phyloP scores from a whole-genome alignment of 352 stramenopile genomes.

The Pythium brassicae region DNA sequence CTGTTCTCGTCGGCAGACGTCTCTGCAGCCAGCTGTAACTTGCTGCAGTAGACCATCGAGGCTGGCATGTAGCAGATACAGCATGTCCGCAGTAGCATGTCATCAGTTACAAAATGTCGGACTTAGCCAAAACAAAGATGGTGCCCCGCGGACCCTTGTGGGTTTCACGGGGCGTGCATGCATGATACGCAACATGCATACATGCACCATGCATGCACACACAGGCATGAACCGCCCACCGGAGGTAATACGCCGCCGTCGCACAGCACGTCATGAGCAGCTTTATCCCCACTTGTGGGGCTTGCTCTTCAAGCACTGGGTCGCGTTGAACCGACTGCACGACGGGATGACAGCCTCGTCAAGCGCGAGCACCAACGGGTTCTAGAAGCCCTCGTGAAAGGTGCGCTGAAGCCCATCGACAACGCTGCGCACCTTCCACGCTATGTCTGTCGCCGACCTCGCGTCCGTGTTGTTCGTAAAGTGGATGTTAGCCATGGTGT shows the following conservation, averaged over 20 bases:
- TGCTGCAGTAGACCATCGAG: too few relatives aligned
- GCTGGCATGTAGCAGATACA: neutral
- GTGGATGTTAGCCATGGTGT: constrained; percentile 4
- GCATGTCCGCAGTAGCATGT: neutral
- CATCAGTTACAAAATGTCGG: neutral
- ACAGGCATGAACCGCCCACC: neutral
- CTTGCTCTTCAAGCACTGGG: neutral
- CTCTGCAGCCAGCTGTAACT: too few relatives aligned
- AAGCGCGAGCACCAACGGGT: neutral
- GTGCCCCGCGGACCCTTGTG: too few relatives aligned
- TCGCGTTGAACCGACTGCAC: neutral
- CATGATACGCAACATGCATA: neutral
- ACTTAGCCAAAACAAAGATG: neutral
- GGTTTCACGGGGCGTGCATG: neutral
- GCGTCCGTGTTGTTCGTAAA: constrained; percentile 3
- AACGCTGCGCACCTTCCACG: constrained; percentile 6
- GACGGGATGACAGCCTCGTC: neutral
- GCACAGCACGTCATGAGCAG: neutral
- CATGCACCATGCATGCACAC: neutral
- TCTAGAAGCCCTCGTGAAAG: neutral
- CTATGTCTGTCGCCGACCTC: neutral
- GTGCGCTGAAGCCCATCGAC: constrained; percentile 1
- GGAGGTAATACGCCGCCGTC: neutral
- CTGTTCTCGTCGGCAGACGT: too few relatives aligned
- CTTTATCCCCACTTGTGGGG: neutral